Evolutionary conservation across 2,329 filamentous ascomycete species (phyloP).

Genomic region (Venturiaceae sp.): DNA sequence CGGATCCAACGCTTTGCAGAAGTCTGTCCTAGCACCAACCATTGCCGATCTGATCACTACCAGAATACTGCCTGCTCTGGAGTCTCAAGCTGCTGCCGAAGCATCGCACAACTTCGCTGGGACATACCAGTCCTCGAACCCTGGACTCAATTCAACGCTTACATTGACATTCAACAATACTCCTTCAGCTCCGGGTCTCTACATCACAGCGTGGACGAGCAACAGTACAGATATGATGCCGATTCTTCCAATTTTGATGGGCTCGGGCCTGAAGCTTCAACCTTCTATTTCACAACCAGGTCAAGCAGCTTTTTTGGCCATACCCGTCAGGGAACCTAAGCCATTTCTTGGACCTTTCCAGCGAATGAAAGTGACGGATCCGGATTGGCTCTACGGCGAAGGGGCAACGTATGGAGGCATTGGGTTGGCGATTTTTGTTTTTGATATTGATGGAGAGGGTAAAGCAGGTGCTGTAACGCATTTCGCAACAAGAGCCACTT

Average conservation of each 20-base stretch:
- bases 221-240: slow-evolving; percentile 21
- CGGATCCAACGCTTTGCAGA: slow-evolving; percentile 13
- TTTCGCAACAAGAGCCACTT: too few species aligned
- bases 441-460: slow-evolving; percentile 17
- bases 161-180: slow-evolving; percentile 15
- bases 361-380: background rate
- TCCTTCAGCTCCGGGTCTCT: slow-evolving; percentile 15
- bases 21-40: slow-evolving; percentile 7
- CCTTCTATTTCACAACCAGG: slow-evolving; percentile 12
- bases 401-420: slow-evolving; percentile 15
- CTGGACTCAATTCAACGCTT: slow-evolving; percentile 17
- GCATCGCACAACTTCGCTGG: slow-evolving; percentile 17
- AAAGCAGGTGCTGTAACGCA: slow-evolving; percentile 13
- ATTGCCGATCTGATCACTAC: slow-evolving; percentile 19
- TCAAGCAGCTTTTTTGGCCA: background rate
- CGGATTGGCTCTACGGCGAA: slow-evolving; percentile 16
- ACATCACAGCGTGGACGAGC: slow-evolving; percentile 19
- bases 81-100: slow-evolving; percentile 20
- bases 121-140: slow-evolving; percentile 17
- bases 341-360: background rate
- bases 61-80: slow-evolving; percentile 21
- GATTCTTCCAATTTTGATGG: slow-evolving; percentile 11
- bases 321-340: background rate
- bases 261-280: background rate
- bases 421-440: slow-evolving; percentile 17